Base-by-base conservation (phyloP, 2,329 filamentous ascomycete species). In the Dothistroma pini region DNA sequence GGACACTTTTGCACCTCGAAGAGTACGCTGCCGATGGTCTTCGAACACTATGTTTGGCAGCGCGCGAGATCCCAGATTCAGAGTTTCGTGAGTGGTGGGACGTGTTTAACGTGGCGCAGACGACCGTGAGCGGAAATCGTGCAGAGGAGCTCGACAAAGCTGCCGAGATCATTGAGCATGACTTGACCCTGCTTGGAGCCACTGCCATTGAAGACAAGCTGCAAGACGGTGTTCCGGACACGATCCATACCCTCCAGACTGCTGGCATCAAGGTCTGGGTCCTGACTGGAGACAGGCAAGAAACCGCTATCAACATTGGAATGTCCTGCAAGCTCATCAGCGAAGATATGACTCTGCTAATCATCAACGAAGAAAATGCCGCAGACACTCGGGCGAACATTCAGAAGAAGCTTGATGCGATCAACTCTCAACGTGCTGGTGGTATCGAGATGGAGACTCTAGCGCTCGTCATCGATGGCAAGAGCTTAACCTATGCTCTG, bases 241-340 rank as follows among this genome's bases (percentile, higher is more conserved):
- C 95, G 0, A 99, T 99, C 61, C 92, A 97, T 75, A 99, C 95
- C 0, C 81, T 99, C 31, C 96, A 99, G 76, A 90, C 93, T 66
- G 95, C 96, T 25, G 93, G 93, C 57, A 97, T 99, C 81, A 99
- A 99, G 78, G 89, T 99, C 58, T 99, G 95, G 95, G 95, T 99
- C 21, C 78, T 99, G 75, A 99, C 95, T 44, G 95, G 95, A 70
- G 95, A 99, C 80, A 86, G 95, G 70, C 96, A 99, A 77, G 95
- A 99, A 77, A 99, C 95, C 31, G 95, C 95, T 59, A 99, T 99
- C 84, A 99, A 99, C 75, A 99, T 99, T 68, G 95, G 96, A 66
- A 99, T 99, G 95, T 97, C 92, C 75, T 99, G 95, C 79, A 97
- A 97, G 78, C 84, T 99, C 54, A 91, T 99, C 63, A 96, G 92